Conservation (phyloP, 2,329 filamentous ascomycete genomes). For the Diaporthe nobilis region DNA sequence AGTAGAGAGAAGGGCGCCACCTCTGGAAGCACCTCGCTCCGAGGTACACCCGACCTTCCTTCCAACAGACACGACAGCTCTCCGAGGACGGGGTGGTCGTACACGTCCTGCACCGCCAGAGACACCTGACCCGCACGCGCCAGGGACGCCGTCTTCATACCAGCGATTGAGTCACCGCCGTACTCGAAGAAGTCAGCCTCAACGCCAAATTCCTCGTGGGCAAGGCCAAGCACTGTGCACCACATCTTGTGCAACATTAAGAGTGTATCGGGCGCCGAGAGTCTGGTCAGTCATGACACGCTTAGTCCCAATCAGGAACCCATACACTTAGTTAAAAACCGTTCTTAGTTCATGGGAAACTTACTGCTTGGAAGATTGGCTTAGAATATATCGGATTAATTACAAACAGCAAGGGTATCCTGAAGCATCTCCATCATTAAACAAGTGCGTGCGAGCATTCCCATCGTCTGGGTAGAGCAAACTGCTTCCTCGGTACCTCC, state of each 20-base stretch:
- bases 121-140: conserved; percentile 2
- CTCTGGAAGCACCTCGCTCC: no score
- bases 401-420: conserved; percentile 50
- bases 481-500: conserved; percentile 49
- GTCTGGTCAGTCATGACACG: accelerated
- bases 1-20: not conserved
- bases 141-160: conserved; percentile 55
- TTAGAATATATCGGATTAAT: not conserved
- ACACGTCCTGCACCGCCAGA: conserved; percentile 3
- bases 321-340: no score
- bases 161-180: conserved; percentile 71
- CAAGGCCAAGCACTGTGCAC: conserved; percentile 1
- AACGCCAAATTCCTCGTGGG: conserved; percentile 53
- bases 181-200: conserved; percentile 73
- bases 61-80: not conserved
- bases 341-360: not conserved
- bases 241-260: conserved; percentile 3
- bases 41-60: not conserved
- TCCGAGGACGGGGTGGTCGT: not conserved
- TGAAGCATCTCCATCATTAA: conserved; percentile 49
- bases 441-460: conserved; percentile 48
- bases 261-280: no score
- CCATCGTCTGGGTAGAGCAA: conserved; percentile 46
- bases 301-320: not conserved
- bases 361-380: no score